phyloP scores from a whole-genome alignment of 345 rosid species.

The Eutrema yunnanense region DNA sequence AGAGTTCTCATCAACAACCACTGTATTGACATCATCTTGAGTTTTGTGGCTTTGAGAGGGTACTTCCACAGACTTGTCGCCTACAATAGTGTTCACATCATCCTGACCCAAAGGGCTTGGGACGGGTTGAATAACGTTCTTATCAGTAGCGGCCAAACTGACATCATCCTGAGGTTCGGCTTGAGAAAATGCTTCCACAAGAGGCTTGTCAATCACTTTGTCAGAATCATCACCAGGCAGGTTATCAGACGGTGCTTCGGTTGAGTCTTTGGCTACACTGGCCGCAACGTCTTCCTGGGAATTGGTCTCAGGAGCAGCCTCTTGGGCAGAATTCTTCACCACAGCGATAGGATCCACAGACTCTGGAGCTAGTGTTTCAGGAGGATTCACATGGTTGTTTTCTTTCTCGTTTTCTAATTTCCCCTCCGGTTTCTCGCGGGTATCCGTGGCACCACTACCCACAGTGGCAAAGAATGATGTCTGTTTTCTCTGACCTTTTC shows the following conservation, averaged over 20 bases:
- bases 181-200: slow-evolving; percentile 16
- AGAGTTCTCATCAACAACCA: slow-evolving; percentile 32
- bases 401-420: slow-evolving; percentile 9
- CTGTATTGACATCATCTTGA: slow-evolving; percentile 25
- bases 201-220: slow-evolving; percentile 21
- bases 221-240: background rate
- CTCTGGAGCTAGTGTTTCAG: slow-evolving; percentile 29
- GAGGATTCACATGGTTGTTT: slow-evolving; percentile 14
- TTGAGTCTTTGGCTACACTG: background rate
- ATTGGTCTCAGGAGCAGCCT: background rate
- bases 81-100: background rate
- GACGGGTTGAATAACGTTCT: background rate
- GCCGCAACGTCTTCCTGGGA: background rate
- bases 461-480: slow-evolving; percentile 15
- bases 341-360: slow-evolving; percentile 19
- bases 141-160: slow-evolving; percentile 4
- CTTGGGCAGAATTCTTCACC: background rate
- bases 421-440: slow-evolving; percentile 3
- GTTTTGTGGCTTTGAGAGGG: slow-evolving; percentile 1
- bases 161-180: slow-evolving; percentile 5
- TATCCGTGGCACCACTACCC: background rate
- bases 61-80: slow-evolving; percentile 6
- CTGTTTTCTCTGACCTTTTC: slow-evolving; percentile 28
- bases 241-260: slow-evolving; percentile 12
- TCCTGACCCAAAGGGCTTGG: slow-evolving; percentile 18